A percentile compares a stretch with the other conserved stretches of the same genome.
These are phyloP conservation scores for Fusarium poae DNA, from an alignment of 2,329 filamentous ascomycete genomes.

Conservation along the genomic window DNA sequence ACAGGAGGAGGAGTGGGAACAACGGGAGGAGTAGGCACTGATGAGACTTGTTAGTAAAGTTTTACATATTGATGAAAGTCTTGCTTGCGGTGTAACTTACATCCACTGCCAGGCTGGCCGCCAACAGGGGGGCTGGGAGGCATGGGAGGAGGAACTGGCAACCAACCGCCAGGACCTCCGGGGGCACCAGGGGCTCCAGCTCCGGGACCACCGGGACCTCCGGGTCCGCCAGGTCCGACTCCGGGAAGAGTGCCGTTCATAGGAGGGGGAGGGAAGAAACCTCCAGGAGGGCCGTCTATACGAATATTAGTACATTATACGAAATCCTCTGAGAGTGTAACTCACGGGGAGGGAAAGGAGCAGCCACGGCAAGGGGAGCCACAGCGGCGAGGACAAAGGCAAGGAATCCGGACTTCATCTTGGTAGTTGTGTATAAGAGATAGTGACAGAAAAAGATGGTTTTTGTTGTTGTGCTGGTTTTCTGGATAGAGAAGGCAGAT, in stretches of 20 bases:
- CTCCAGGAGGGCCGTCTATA: constrained; percentile 18
- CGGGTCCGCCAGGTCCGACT: background rate
- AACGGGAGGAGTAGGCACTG: constrained; percentile 10
- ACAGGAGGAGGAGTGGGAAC: constrained; percentile 10
- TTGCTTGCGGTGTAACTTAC: constrained; percentile 17
- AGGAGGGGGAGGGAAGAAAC: constrained; percentile 8
- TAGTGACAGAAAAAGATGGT: constrained; percentile 14
- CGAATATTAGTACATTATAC: constrained; percentile 5
- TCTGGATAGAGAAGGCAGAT: constrained; percentile 4
- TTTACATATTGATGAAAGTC: background rate
- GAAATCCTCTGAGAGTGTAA: background rate
- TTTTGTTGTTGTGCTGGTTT: constrained; percentile 15
- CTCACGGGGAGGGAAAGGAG: constrained; percentile 33
- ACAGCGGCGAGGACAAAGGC: constrained; percentile 37
- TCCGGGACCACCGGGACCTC: background rate
- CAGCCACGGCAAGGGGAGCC: constrained; percentile 37
- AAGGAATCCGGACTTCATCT: constrained; percentile 47
- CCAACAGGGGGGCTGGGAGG: constrained; percentile 2
- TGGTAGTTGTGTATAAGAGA: constrained; percentile 7
- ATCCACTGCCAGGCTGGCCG: background rate
- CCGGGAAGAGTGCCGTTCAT: constrained; percentile 29
- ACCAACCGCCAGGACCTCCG: constrained; percentile 23
- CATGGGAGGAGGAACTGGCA: constrained; percentile 11
- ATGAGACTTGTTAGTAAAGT: constrained; percentile 7
- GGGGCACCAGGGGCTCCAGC: background rate